phyloP scores from a whole-genome alignment of 2,329 filamentous ascomycete genomes.

The Ambrosiella xylebori region DNA sequence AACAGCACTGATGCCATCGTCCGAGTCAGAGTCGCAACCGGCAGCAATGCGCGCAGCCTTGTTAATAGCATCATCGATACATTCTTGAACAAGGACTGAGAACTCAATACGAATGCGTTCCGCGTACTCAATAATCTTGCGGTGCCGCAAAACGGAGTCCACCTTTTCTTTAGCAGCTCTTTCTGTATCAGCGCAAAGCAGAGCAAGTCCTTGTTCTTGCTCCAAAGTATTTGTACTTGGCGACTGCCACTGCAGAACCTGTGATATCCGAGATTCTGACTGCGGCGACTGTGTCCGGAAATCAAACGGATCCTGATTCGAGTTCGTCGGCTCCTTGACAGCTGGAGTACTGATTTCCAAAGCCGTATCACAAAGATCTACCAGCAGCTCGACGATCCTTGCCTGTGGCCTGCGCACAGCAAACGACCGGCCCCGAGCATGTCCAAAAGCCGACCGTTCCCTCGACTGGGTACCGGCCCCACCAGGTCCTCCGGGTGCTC shows the following conservation, averaged over 20 bases:
- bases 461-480: constrained; percentile 55
- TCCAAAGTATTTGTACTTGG: constrained; percentile 81
- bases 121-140: constrained; percentile 85
- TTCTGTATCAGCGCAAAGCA: constrained; percentile 82
- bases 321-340: constrained; percentile 57
- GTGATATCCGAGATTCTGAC: constrained; percentile 84
- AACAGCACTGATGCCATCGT: constrained; percentile 26
- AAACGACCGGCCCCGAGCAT: constrained; percentile 70
- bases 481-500: constrained; percentile 17
- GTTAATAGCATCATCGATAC: constrained; percentile 76
- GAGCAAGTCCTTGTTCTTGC: constrained; percentile 75
- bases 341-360: constrained; percentile 88
- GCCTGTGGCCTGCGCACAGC: constrained; percentile 77
- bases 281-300: constrained; percentile 88
- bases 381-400: constrained; percentile 81
- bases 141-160: constrained; percentile 79
- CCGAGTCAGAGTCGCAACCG: constrained; percentile 67
- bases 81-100: constrained; percentile 81
- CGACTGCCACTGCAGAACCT: constrained; percentile 92
- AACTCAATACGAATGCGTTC: constrained; percentile 93
- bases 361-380: constrained; percentile 90
- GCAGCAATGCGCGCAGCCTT: constrained; percentile 81
- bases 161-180: constrained; percentile 73
- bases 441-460: constrained; percentile 61
- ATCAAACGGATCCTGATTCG: constrained; percentile 44